phyloP scores from a whole-genome alignment of 148 eudicot genomes.

The Amaranthus palmeri region DNA sequence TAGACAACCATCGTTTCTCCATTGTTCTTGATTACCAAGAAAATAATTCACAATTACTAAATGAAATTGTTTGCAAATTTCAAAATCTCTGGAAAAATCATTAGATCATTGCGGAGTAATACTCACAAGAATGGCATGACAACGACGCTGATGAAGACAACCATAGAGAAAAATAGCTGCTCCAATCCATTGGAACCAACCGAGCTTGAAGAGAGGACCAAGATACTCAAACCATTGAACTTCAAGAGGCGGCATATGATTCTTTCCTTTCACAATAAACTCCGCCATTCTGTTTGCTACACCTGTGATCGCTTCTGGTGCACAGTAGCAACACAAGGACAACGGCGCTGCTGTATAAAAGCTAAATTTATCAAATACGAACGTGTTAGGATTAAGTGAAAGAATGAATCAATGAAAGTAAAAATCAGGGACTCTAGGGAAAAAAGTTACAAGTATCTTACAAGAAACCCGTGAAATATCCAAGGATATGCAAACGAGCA shows the following conservation, averaged over 20 bases:
- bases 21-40: too few species aligned
- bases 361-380: slow-evolving; percentile 39
- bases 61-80: background rate
- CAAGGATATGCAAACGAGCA: slow-evolving; percentile 79
- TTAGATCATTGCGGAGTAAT: background rate
- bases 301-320: slow-evolving; percentile 50
- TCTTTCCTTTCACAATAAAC: slow-evolving; percentile 58
- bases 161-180: slow-evolving; percentile 72
- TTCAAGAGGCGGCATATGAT: slow-evolving; percentile 41
- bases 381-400: slow-evolving; percentile 10
- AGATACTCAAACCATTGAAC: slow-evolving; percentile 43
- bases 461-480: slow-evolving; percentile 75
- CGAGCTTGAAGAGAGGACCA: slow-evolving; percentile 51
- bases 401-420: slow-evolving; percentile 6
- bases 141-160: slow-evolving; percentile 74
- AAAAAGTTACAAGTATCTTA: slow-evolving; percentile 35
- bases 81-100: background rate
- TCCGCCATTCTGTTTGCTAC: slow-evolving; percentile 35
- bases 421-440: background rate
- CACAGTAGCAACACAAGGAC: slow-evolving; percentile 65
- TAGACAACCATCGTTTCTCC: too few species aligned
- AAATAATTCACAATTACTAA: background rate
- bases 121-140: slow-evolving; percentile 91
- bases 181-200: slow-evolving; percentile 81
- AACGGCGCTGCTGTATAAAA: slow-evolving; percentile 87